Evolutionary conservation across 78 protist genomes (phyloP).

Genomic region (Dictyostelium capitatum): DNA sequence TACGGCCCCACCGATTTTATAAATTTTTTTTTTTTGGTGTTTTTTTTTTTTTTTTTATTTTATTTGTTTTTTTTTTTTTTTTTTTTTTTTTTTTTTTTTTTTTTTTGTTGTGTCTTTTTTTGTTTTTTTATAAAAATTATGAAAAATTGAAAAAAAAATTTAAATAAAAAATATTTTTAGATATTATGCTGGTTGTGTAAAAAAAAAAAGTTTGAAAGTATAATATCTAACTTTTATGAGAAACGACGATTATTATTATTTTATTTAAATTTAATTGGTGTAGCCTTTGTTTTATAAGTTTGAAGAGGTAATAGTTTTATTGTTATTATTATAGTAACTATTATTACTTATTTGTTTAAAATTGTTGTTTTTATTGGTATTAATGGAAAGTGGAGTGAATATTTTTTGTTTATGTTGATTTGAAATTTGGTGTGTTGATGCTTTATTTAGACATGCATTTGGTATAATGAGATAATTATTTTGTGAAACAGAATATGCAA

Average conservation of each 20-base stretch:
- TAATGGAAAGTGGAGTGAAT: not conserved
- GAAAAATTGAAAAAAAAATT: not conserved
- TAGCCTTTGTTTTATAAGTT: too few species aligned
- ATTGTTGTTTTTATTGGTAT: not conserved
- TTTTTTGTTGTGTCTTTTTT: not conserved
- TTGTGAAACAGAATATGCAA: constrained; percentile 16
- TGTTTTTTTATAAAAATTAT: not conserved
- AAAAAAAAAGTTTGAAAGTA: not conserved
- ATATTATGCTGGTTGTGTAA: not conserved
- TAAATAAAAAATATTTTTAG: not conserved
- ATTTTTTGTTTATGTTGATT: not conserved
- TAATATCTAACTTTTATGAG: too few species aligned
- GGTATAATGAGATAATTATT: constrained; percentile 1
- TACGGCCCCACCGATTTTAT: too few species aligned
- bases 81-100: not conserved
- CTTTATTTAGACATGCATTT: not conserved
- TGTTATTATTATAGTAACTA: not conserved
- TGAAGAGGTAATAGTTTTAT: too few species aligned
- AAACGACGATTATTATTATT: too few species aligned
- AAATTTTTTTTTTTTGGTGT: too few species aligned
- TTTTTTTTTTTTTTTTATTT: not conserved
- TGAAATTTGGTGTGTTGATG: not conserved
- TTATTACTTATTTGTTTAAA: not conserved
- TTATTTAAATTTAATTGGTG: too few species aligned
- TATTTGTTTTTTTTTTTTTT: not conserved